These are phyloP conservation scores for Marasmius tenuissimus DNA, from an alignment of 1,284 basidiomycete genomes.

Conservation along the genomic window DNA sequence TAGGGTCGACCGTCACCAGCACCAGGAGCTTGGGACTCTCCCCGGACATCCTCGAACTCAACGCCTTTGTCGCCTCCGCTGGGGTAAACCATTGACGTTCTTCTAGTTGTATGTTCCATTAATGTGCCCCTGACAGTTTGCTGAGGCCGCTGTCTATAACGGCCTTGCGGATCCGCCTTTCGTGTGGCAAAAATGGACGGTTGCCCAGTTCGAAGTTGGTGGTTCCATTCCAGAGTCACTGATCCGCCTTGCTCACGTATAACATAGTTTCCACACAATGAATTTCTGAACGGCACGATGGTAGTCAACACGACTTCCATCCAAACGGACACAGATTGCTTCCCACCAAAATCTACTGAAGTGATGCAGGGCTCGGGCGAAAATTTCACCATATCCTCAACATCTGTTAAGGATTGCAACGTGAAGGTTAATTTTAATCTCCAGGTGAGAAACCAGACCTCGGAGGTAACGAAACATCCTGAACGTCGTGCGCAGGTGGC, in stretches of 20 bases:
- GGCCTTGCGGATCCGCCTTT: conserved; percentile 16
- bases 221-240: not conserved
- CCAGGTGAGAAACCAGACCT: conserved; percentile 18
- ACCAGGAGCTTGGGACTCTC: conserved; percentile 41
- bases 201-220: conserved; percentile 35
- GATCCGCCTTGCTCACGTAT: not conserved
- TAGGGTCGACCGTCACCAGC: conserved; percentile 40
- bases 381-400: conserved; percentile 37
- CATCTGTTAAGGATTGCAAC: conserved; percentile 44
- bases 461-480: not conserved
- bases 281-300: conserved; percentile 51
- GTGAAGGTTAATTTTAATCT: conserved; percentile 37
- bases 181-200: conserved; percentile 6
- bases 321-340: conserved; percentile 47
- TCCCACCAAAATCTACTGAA: conserved; percentile 29
- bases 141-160: conserved; percentile 38
- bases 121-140: conserved; percentile 31
- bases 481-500: conserved; percentile 25
- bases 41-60: conserved; percentile 42
- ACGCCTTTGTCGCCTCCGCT: conserved; percentile 56
- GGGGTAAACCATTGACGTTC: conserved; percentile 40
- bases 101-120: not conserved
- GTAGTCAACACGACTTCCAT: conserved; percentile 54
- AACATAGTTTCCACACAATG: conserved; percentile 36
- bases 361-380: conserved; percentile 11